Percentiles rank a stretch among this genome's conserved stretches.
These are phyloP conservation scores for Paecilomyces dactylethromorphus DNA, from an alignment of 2,329 filamentous ascomycete species.

Conservation along the genomic window DNA sequence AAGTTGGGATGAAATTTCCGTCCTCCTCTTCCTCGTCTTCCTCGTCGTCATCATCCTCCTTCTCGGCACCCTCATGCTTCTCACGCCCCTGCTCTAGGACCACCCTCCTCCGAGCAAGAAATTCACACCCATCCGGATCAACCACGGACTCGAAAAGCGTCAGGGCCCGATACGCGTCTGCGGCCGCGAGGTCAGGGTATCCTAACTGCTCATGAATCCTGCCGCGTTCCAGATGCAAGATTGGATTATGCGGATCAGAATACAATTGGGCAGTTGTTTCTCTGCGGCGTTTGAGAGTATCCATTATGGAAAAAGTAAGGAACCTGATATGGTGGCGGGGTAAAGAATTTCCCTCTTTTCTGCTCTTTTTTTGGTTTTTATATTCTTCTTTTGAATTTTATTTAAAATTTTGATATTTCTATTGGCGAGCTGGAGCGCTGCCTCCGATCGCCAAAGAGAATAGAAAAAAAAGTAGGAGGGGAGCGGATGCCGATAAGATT, in stretches of 20 bases:
- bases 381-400: neutral
- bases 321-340: neutral
- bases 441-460: neutral
- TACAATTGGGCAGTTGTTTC: slow-evolving; percentile 46
- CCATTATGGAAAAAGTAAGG: neutral
- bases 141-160: slow-evolving; percentile 73
- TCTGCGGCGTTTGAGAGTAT: slow-evolving; percentile 35
- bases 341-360: neutral
- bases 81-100: slow-evolving; percentile 26
- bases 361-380: neutral
- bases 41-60: slow-evolving; percentile 9
- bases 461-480: neutral
- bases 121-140: slow-evolving; percentile 71
- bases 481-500: neutral
- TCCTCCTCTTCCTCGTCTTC: slow-evolving; percentile 38
- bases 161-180: slow-evolving; percentile 87
- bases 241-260: slow-evolving; percentile 35
- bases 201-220: slow-evolving; percentile 64
- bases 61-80: slow-evolving; percentile 1
- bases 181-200: slow-evolving; percentile 83
- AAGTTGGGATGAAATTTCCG: slow-evolving; percentile 18
- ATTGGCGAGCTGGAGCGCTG: too few relatives aligned
- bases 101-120: slow-evolving; percentile 57
- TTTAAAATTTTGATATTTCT: neutral
- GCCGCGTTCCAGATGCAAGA: slow-evolving; percentile 50